These are phyloP conservation scores for Aspergillus pseudoviridinutans DNA, from an alignment of 2,329 filamentous ascomycete species.

Conservation along the genomic window DNA sequence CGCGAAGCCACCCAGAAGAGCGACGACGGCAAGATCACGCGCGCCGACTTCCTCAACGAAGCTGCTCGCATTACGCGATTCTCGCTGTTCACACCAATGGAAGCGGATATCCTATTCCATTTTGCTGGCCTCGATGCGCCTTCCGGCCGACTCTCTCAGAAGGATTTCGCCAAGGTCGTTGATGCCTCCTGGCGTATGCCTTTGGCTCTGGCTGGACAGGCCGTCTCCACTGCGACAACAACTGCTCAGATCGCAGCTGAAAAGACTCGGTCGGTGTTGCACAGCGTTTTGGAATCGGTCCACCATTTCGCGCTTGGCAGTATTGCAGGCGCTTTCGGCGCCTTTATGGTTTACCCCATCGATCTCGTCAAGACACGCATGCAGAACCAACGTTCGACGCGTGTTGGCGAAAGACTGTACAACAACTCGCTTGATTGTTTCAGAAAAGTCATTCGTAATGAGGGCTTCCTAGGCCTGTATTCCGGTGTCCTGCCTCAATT, in stretches of 20 bases:
- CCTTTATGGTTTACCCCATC: constrained; percentile 99
- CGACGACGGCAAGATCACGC: constrained; percentile 85
- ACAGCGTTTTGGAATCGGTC: constrained; percentile 66
- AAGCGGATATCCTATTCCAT: constrained; percentile 97
- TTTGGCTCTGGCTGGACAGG: constrained; percentile 51
- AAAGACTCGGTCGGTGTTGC: constrained; percentile 55
- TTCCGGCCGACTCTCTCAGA: constrained; percentile 74
- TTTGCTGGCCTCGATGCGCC: constrained; percentile 91
- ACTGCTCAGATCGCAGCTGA: constrained; percentile 53
- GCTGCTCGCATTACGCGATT: constrained; percentile 87
- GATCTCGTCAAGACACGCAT: constrained; percentile 97
- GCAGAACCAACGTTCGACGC: constrained; percentile 87
- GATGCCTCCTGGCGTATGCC: constrained; percentile 84
- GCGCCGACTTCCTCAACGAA: constrained; percentile 90
- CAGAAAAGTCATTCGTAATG: constrained; percentile 86
- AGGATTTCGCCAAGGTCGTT: constrained; percentile 90
- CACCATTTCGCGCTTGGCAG: constrained; percentile 91
- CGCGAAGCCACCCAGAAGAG: constrained; percentile 81
- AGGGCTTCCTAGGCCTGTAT: constrained; percentile 85
- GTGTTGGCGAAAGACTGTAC: constrained; percentile 83
- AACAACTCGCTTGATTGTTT: constrained; percentile 97
- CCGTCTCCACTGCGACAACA: constrained; percentile 38
- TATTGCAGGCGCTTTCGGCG: constrained; percentile 90
- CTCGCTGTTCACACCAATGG: constrained; percentile 96
- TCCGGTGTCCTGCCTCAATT: constrained; percentile 93